These are phyloP conservation scores for Candida tetrigidarum DNA, from an alignment of 1,139 yeast species.

Conservation along the genomic window DNA sequence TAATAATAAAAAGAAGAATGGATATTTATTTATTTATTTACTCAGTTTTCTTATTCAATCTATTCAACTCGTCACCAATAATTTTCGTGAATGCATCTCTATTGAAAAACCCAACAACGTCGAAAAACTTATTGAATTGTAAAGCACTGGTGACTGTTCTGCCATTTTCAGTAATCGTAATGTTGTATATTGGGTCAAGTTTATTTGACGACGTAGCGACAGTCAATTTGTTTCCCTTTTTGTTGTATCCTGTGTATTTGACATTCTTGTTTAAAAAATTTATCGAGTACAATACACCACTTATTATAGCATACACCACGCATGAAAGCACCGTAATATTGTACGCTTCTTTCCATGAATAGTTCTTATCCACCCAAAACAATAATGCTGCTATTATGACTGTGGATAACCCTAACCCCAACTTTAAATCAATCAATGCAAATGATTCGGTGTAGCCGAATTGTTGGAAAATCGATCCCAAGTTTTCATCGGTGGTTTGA, in stretches of 20 bases:
- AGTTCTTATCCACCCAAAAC: slow-evolving; percentile 68
- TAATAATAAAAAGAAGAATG: too few species aligned
- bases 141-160: slow-evolving; percentile 23
- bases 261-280: slow-evolving; percentile 49
- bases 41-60: slow-evolving; percentile 21
- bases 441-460: slow-evolving; percentile 70
- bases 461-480: slow-evolving; percentile 48
- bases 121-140: slow-evolving; percentile 50
- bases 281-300: slow-evolving; percentile 53
- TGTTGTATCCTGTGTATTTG: slow-evolving; percentile 59
- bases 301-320: slow-evolving; percentile 59
- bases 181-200: slow-evolving; percentile 48
- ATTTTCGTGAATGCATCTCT: slow-evolving; percentile 39
- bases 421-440: slow-evolving; percentile 59
- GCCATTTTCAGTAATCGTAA: slow-evolving; percentile 34
- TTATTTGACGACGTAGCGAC: slow-evolving; percentile 44
- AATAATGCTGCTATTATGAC: slow-evolving; percentile 69
- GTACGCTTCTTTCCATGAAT: slow-evolving; percentile 43
- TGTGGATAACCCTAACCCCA: slow-evolving; percentile 70
- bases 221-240: slow-evolving; percentile 37
- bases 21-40: not conserved
- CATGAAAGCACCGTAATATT: slow-evolving; percentile 37
- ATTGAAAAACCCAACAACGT: slow-evolving; percentile 50
- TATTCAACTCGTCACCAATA: slow-evolving; percentile 32
- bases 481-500: slow-evolving; percentile 53